Evolutionary conservation across 805 yeast genomes (phyloP), one percentile per base, ranked within the genome.

Genomic region (Candida sakaeoensis): DNA sequence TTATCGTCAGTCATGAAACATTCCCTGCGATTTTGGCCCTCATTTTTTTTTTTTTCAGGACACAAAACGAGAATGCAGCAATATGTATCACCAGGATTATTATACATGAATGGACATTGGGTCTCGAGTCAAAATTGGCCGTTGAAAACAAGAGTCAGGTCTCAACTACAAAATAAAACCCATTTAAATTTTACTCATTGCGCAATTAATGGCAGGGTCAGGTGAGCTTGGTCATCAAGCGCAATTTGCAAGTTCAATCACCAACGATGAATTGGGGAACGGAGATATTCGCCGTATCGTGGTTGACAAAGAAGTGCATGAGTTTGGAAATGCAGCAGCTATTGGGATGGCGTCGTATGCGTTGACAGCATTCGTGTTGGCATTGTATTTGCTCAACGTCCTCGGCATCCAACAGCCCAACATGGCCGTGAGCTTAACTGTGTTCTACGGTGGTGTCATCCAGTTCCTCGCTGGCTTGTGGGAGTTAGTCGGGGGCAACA

Each of bases 391-490:
- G 42, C 74, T 77, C 18, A 60, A 63, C 26, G 82, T 82, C n/a
- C 70, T 71, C 55, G 79, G 79, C 29, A 65, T 80, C 24, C 52
- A 58, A 0, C 55, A 57, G 32, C 75, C 81, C 22, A 75, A 74
- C 44, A 70, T 75, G 23, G 77, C 78, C 35, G 72, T 79, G 19
- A 79, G 79, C 9, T 50, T 70, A 15, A 80, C 85, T 1, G 60
- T 70, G 49, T 79, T 79, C 52, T 80, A 80, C 46, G 86, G 86
- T 36, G 86, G 86, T 6, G 50, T 70, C 2, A 67, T 72, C 24
- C 85, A 80, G 59, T 50, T 80, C 15, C 56, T 74, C 17, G 82
- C 83, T 13, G 86, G 86, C 18, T 65, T 79, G 61, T 80, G 84
- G 85, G 85, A 80, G 55, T 63, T 79, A 45, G 75, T 75, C 2